phyloP scores from a whole-genome alignment of 2,329 filamentous ascomycete species.

The Fusarium brachygibbosum region DNA sequence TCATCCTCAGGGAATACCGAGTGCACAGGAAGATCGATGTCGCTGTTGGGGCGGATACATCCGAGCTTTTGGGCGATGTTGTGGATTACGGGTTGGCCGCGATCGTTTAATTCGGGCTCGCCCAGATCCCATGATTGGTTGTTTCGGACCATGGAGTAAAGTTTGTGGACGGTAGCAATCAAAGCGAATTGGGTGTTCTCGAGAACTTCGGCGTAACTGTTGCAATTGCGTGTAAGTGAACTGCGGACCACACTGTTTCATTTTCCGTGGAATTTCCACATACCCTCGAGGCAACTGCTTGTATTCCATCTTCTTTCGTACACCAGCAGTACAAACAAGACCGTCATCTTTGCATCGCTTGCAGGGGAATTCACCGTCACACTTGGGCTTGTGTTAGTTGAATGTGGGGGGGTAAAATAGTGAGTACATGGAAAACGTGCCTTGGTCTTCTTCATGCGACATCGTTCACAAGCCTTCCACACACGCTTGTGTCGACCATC shows the following conservation, averaged over 20 bases:
- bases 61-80: constrained; percentile 74
- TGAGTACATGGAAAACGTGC: constrained; percentile 53
- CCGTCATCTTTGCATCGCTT: constrained; percentile 76
- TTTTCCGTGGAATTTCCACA: constrained; percentile 39
- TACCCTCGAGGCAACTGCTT: constrained; percentile 75
- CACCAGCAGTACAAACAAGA: constrained; percentile 72
- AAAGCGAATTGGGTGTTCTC: constrained; percentile 75
- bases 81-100: constrained; percentile 73
- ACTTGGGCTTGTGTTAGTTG: constrained; percentile 57
- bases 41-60: constrained; percentile 73
- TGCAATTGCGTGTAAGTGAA: constrained; percentile 50
- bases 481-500: constrained; percentile 74
- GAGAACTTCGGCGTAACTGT: constrained; percentile 73
- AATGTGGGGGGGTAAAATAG: constrained; percentile 7
- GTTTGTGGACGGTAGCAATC: constrained; percentile 74
- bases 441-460: constrained; percentile 79
- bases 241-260: background rate
- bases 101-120: constrained; percentile 74
- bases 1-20: constrained; percentile 73
- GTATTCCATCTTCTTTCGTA: constrained; percentile 76
- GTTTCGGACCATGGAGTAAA: constrained; percentile 73
- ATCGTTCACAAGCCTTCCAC: constrained; percentile 76
- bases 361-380: constrained; percentile 75
- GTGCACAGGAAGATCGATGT: constrained; percentile 70
- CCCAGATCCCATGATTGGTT: constrained; percentile 71